phyloP scores from a whole-genome alignment of 1,284 basidiomycete genomes.

The Moesziomyces antarcticus region DNA sequence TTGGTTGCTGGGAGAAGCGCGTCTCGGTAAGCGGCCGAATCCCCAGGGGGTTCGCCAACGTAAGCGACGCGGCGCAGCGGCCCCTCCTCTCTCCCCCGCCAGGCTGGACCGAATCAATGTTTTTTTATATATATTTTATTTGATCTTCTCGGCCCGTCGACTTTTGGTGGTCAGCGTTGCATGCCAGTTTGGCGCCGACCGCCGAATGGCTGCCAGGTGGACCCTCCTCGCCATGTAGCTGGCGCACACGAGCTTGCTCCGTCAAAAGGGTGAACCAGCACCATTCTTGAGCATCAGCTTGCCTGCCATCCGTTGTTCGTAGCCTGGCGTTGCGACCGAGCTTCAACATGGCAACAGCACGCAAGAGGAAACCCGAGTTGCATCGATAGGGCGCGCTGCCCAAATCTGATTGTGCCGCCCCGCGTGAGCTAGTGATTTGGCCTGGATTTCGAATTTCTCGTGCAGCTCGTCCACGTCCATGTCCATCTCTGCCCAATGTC shows the following conservation, averaged over 20 bases:
- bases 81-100: too few species aligned
- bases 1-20: slow-evolving; percentile 3
- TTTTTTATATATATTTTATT: background rate
- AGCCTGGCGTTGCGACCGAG: too few species aligned
- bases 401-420: background rate
- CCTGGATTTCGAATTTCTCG: background rate
- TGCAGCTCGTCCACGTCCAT: background rate
- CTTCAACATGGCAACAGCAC: too few species aligned
- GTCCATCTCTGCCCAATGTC: background rate
- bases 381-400: background rate
- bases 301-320: too few species aligned
- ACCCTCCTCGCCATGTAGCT: too few species aligned
- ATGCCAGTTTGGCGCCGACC: background rate
- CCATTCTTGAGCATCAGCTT: too few species aligned
- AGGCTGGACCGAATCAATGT: background rate
- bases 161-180: background rate
- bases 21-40: slow-evolving; percentile 11
- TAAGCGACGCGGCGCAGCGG: slow-evolving; percentile 15
- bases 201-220: background rate
- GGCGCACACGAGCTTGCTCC: too few species aligned
- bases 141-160: background rate
- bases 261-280: too few species aligned
- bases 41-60: slow-evolving; percentile 7
- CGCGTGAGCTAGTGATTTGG: background rate
- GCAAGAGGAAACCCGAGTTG: background rate